Evolutionary conservation across 495 filamentous ascomycete species (phyloP).

Genomic region (Aspergillus wentii): DNA sequence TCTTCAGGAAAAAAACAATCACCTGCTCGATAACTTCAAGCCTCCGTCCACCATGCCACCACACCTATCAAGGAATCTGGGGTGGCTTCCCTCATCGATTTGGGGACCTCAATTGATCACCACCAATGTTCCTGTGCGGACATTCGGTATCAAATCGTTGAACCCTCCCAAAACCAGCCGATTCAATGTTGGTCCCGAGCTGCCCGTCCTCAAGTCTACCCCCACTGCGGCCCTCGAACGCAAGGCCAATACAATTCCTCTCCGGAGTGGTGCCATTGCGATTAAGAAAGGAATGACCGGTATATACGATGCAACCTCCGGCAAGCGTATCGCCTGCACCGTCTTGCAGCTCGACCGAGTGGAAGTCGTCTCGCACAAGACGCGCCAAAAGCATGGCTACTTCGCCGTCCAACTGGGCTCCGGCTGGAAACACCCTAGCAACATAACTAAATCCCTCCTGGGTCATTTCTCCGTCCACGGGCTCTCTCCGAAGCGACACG

Average conservation of each 20-base stretch:
- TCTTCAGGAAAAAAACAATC: constrained; percentile 9
- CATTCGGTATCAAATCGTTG: constrained; percentile 47
- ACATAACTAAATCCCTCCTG: constrained; percentile 71
- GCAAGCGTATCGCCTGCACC: constrained; percentile 77
- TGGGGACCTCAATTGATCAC: constrained; percentile 16
- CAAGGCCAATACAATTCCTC: constrained; percentile 67
- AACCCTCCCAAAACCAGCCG: constrained; percentile 41
- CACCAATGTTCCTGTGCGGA: constrained; percentile 18
- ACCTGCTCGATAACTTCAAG: no score
- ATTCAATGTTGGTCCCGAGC: constrained; percentile 39
- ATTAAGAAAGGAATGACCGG: constrained; percentile 95
- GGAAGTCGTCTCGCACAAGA: constrained; percentile 83
- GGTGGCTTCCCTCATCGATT: constrained; percentile 20
- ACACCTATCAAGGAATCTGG: constrained; percentile 30
- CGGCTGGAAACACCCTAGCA: constrained; percentile 69
- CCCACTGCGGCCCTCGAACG: constrained; percentile 76
- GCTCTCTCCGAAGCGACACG: constrained; percentile 72
- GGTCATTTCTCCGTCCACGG: constrained; percentile 79
- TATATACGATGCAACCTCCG: constrained; percentile 70
- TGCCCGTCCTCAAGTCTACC: constrained; percentile 60
- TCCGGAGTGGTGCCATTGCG: constrained; percentile 76
- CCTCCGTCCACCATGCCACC: constrained; percentile 33
- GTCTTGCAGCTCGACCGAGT: constrained; percentile 92
- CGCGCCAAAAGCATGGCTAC: constrained; percentile 74
- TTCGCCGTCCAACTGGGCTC: constrained; percentile 85